Conservation (phyloP, 2,329 filamentous ascomycete species). For the Claviceps purpurea region DNA sequence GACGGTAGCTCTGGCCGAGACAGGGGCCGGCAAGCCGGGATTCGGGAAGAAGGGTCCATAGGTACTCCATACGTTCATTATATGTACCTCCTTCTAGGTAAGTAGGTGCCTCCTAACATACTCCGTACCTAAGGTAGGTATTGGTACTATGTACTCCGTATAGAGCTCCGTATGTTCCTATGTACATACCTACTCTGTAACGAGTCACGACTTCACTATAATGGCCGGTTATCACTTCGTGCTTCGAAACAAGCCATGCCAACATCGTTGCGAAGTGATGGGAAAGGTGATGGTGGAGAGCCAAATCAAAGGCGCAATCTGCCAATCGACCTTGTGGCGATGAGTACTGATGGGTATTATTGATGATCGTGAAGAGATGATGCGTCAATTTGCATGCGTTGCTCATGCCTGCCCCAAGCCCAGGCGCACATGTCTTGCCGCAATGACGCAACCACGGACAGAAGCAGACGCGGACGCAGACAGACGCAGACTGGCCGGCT, state of each 20-base stretch:
- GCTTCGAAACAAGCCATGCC: too few species aligned
- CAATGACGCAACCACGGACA: background rate
- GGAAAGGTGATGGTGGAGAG: background rate
- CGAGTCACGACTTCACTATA: too few species aligned
- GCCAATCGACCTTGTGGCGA: background rate
- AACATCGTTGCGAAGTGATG: background rate
- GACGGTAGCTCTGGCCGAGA: slow-evolving; percentile 6
- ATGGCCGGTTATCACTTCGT: too few species aligned
- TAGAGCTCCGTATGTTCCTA: background rate
- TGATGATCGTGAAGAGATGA: background rate
- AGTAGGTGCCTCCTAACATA: too few species aligned
- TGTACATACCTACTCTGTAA: too few species aligned
- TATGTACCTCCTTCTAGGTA: too few species aligned
- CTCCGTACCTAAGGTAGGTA: too few species aligned
- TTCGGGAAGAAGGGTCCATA: background rate
- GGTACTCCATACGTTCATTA: too few species aligned
- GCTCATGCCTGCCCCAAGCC: background rate
- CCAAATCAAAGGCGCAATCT: background rate
- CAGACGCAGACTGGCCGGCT: background rate
- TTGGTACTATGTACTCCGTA: too few species aligned
- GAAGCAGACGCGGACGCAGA: background rate
- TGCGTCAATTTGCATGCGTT: background rate
- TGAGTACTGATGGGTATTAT: background rate
- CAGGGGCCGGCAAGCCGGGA: slow-evolving; percentile 3
- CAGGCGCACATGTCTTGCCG: background rate